Evolutionary conservation across 2,329 filamentous ascomycete species (phyloP), one percentile per base, ranked within the genome.

Genomic region (Epichloe festucae): DNA sequence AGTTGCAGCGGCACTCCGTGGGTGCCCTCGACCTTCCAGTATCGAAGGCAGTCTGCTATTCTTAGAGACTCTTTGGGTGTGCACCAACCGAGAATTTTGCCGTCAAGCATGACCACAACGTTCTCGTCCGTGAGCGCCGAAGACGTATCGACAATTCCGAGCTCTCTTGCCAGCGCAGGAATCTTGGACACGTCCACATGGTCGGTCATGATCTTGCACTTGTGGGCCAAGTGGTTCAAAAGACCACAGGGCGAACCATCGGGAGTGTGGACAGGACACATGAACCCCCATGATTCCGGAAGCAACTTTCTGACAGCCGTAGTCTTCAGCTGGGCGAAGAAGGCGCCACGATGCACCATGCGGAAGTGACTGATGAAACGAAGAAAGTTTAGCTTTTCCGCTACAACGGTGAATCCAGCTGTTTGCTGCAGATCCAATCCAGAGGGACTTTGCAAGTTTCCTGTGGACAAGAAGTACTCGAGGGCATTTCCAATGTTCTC

Each of bases 331-430:
- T 97, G 88, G 3, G 93, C 93, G 67, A 98, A 98, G 78, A 98
- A 98, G 65, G 89, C 93, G 75, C 93, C 93, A 82, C 93, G 83
- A 73, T 98, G 93, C 53, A 98, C 89, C 89, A 96, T 96, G 59
- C 93, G 86, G 78, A 98, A 98, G 69, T 98, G 93, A 68, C 88
- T 93, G 72, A 98, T 95, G 72, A 97, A 98, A 62, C 93, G 88
- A 63, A 95, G 82, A 67, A 97, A 98, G 72, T 98, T 98, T 65
- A 98, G 91, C 76, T 97, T 97, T 67, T 98, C 93, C 3, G 93
- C 93, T 49, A 97, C 90, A 48, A 98, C 89, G 0, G 89, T 95
- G 68, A 95, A 98, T 56, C 93, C 93, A 12, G 91, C 93, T 0
- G 85, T 84, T 68, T 98, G 93, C 65, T 97, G 93, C 62, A 96